Evolutionary conservation across 2,329 filamentous ascomycete species (phyloP), one percentile per base, ranked within the genome.

Genomic region (Rhexocercosporidium sp.): DNA sequence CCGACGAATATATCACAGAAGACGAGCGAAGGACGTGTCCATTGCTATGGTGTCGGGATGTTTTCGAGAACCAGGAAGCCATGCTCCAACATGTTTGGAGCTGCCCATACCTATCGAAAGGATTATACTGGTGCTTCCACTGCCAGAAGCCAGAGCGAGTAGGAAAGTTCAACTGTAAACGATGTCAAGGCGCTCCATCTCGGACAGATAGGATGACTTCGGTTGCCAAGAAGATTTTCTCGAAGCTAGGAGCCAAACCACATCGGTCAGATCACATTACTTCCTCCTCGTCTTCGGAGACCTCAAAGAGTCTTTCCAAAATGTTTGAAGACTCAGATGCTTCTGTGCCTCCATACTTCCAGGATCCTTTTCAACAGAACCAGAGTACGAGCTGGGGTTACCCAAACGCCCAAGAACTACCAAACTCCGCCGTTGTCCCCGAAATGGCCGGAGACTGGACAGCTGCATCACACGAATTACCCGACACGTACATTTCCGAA

Each of bases 51-150:
- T 75, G 74, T 51, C 67, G 73, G 20, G 49, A 59, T 12, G 59
- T 70, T 5, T 75, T 75, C 54, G 46, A 64, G 11, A 64, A 70
- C 46, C 69, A 75, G 37, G 73, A 75, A 60, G 53, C 59, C 12
- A 75, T 75, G 74, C 68, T 75, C 11, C 63, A 73, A 56, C 74
- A 75, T 65, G 70, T 75, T 11, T 75, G 67, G 66, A 66, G 73
- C 16, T 75, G 74, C 62, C 66, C 67, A 39, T 67, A 74, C 59
- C 61, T 75, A 29, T 65, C 69, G 6, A 73, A 75, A 49, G 73
- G 74, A 5, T 67, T 72, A 2, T 75, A 75, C 59, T 75, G 72
- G 71, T 75, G 74, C 41, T 74, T 73, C 53, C 70, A 73, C 57
- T 75, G 74, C 49, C 69, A 71, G 47, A 72, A 72, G 47, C 67